A percentile compares a stretch with the other conserved stretches of the same genome.
Evolutionary conservation across 2,329 filamentous ascomycete genomes (phyloP).

Genomic region (Cladosporium phlei): DNA sequence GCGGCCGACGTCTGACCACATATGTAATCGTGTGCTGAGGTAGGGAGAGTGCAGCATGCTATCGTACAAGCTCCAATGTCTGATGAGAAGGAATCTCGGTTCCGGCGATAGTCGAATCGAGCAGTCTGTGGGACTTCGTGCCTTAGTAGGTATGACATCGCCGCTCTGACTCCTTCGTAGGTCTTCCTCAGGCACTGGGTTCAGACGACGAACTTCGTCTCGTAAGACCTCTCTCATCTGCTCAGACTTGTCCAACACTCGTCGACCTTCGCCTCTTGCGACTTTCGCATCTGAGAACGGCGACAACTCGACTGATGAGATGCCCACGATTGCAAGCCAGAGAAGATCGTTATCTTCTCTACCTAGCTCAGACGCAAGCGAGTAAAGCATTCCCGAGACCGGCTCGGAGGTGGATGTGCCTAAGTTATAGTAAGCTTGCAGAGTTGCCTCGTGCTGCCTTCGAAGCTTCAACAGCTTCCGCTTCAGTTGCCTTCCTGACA

Average conservation of each 20-base stretch:
- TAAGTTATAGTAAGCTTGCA: conserved; percentile 78
- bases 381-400: conserved; percentile 90
- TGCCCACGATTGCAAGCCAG: conserved; percentile 91
- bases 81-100: conserved; percentile 83
- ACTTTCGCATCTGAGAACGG: conserved; percentile 47
- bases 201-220: conserved; percentile 89
- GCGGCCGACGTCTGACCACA: conserved; percentile 86
- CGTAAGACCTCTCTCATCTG: conserved; percentile 79
- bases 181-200: conserved; percentile 64
- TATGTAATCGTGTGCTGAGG: conserved; percentile 82
- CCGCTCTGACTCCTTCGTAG: conserved; percentile 54
- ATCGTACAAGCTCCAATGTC: conserved; percentile 97
- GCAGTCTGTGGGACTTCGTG: conserved; percentile 81
- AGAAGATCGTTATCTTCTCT: conserved; percentile 94
- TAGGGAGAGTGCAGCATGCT: conserved; percentile 98
- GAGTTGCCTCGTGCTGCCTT: conserved; percentile 67
- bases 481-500: conserved; percentile 67
- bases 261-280: conserved; percentile 51
- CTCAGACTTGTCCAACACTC: conserved; percentile 63
- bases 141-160: conserved; percentile 85
- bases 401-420: conserved; percentile 93
- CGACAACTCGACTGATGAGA: conserved; percentile 84
- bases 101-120: conserved; percentile 90
- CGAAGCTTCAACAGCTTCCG: conserved; percentile 70
- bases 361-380: conserved; percentile 86